A percentile compares a stretch with the other conserved stretches of the same genome.
Conservation (phyloP, 345 rosid species). For the Capsella bursapastoris region DNA sequence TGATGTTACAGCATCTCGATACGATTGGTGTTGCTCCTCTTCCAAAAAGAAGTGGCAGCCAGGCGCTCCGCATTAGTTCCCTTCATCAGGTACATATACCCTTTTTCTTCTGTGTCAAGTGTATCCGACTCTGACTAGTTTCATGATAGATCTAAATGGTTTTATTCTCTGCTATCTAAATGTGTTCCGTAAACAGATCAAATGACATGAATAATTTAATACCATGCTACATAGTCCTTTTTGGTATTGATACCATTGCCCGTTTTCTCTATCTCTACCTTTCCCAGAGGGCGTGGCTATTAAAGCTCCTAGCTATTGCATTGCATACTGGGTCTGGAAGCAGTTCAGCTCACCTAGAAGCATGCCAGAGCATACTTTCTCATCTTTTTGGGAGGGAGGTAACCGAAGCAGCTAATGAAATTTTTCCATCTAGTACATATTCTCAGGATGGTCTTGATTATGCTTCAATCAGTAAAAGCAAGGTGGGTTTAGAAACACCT, state of each 20-base stretch:
- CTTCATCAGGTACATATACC: slow-evolving; percentile 80
- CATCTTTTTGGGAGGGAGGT: slow-evolving; percentile 77
- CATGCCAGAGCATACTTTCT: slow-evolving; percentile 73
- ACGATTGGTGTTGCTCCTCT: slow-evolving; percentile 85
- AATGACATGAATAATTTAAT: slow-evolving; percentile 11
- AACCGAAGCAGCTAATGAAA: slow-evolving; percentile 52
- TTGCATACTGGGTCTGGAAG: slow-evolving; percentile 73
- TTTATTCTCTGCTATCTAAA: slow-evolving; percentile 2
- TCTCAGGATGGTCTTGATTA: slow-evolving; percentile 53
- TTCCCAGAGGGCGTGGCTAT: slow-evolving; percentile 88
- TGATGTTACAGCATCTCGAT: slow-evolving; percentile 74
- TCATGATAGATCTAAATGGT: neutral
- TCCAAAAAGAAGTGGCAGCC: slow-evolving; percentile 81
- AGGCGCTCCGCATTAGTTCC: slow-evolving; percentile 88
- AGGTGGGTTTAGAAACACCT: slow-evolving; percentile 55
- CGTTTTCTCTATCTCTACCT: slow-evolving; percentile 31
- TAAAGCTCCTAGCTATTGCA: slow-evolving; percentile 88
- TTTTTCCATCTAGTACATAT: slow-evolving; percentile 44
- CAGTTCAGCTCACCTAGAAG: slow-evolving; percentile 67
- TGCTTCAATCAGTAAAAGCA: slow-evolving; percentile 65
- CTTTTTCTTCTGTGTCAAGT: slow-evolving; percentile 7
- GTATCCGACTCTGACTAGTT: slow-evolving; percentile 15
- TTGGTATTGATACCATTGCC: slow-evolving; percentile 16
- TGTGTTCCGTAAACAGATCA: slow-evolving; percentile 14
- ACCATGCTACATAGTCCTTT: slow-evolving; percentile 4